These are phyloP conservation scores for Fusarium coffeatum DNA, from an alignment of 2,329 filamentous ascomycete genomes.

Conservation along the genomic window DNA sequence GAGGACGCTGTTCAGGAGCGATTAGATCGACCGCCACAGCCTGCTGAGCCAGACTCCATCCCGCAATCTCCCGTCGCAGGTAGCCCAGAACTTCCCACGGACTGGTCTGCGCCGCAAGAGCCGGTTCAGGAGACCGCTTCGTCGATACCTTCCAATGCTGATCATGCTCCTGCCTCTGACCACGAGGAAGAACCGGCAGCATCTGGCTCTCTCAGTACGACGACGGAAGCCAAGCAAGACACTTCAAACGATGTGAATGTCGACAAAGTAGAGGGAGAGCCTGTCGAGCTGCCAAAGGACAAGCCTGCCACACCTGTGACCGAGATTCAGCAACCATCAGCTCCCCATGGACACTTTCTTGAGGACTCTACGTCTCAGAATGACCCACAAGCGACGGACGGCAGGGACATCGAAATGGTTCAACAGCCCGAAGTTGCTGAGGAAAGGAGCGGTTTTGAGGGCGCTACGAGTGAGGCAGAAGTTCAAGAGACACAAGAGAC, in stretches of 20 bases:
- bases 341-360: neutral
- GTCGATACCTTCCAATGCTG: neutral
- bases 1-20: neutral
- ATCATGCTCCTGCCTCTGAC: neutral
- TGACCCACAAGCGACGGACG: constrained; percentile 11
- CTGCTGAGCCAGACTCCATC: neutral
- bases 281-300: neutral
- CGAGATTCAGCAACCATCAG: neutral
- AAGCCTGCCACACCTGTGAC: neutral
- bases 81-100: neutral
- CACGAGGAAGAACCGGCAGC: neutral
- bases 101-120: neutral
- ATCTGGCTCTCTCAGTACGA: neutral
- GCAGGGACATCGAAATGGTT: constrained; percentile 12
- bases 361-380: neutral
- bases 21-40: constrained; percentile 3
- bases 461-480: neutral
- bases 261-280: neutral
- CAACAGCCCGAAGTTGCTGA: constrained; percentile 47
- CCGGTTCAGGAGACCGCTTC: neutral
- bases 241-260: neutral
- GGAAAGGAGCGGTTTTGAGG: constrained; percentile 46
- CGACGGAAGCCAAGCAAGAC: neutral
- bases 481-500: constrained; percentile 20
- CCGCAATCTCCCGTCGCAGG: neutral